These are phyloP conservation scores for Aspergillus baeticus DNA, from an alignment of 495 filamentous ascomycete genomes.

Conservation along the genomic window DNA sequence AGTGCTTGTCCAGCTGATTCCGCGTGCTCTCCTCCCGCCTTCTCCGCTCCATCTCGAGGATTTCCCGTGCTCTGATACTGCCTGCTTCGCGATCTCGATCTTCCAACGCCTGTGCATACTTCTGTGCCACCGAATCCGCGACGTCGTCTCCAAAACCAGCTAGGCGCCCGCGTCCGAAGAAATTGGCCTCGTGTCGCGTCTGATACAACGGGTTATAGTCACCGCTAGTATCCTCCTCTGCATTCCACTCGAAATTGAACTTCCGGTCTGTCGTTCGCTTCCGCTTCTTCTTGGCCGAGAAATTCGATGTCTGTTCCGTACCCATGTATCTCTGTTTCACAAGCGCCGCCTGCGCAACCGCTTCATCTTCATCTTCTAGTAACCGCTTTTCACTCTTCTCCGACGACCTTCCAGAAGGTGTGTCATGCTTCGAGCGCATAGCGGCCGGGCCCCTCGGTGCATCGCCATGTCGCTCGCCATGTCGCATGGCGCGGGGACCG, in stretches of 20 bases:
- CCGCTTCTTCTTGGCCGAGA: constrained; percentile 95
- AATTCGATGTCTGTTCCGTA: constrained; percentile 79
- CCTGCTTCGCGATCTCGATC: constrained; percentile 81
- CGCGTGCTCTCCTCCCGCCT: constrained; percentile 73
- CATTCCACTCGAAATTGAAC: constrained; percentile 99
- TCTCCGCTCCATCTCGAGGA: constrained; percentile 85
- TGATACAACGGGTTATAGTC: constrained; percentile 91
- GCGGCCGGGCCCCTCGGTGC: constrained; percentile 53
- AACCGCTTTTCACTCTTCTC: constrained; percentile 46
- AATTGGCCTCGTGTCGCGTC: constrained; percentile 66
- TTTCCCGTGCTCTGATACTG: constrained; percentile 68
- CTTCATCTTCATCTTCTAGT: constrained; percentile 60
- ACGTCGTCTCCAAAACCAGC: constrained; percentile 82
- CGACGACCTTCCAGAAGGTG: constrained; percentile 45
- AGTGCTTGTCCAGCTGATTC: constrained; percentile 81
- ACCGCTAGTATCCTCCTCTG: constrained; percentile 88
- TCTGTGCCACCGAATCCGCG: constrained; percentile 63
- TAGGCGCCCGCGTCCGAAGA: constrained; percentile 78
- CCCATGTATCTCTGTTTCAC: constrained; percentile 91
- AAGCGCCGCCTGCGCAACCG: constrained; percentile 65
- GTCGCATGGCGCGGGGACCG: constrained; percentile 74
- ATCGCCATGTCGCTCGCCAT: constrained; percentile 54
- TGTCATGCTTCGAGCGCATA: constrained; percentile 37
- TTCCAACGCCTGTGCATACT: constrained; percentile 76
- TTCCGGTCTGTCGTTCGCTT: constrained; percentile 92